Conservation (phyloP, 306 rosid genomes). For the Lathyrus tuberosus region DNA sequence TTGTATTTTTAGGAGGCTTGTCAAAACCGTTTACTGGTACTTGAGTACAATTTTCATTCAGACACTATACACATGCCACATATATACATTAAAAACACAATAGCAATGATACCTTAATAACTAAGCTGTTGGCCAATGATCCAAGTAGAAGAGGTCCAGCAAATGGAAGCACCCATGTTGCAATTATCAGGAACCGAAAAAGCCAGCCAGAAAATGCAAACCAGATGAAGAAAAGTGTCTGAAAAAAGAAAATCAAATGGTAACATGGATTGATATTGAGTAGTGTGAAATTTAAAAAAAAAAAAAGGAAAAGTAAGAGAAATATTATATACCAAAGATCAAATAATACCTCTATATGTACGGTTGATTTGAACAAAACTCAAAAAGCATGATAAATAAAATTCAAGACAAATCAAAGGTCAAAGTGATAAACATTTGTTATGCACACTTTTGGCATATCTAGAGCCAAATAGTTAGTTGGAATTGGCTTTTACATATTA, state of each 20-base stretch:
- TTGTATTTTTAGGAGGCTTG: neutral
- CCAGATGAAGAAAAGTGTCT: slow-evolving; percentile 96
- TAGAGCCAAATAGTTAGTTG: neutral
- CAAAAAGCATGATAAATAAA: neutral
- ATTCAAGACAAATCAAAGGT: neutral
- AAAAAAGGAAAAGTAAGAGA: neutral
- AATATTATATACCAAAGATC: slow-evolving; percentile 1
- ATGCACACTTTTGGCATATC: neutral
- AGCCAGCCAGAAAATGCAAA: slow-evolving; percentile 97
- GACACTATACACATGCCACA: neutral
- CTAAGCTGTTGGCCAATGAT: slow-evolving; percentile 74
- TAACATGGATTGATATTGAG: slow-evolving; percentile 8
- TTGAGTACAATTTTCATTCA: neutral
- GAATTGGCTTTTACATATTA: neutral
- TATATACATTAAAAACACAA: slow-evolving; percentile 5
- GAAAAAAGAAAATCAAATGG: slow-evolving; percentile 35
- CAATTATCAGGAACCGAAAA: slow-evolving; percentile 73
- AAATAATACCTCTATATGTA: neutral
- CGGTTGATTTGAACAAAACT: neutral
- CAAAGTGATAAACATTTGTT: neutral
- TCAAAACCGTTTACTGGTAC: neutral
- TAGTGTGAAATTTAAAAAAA: neutral
- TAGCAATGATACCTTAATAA: slow-evolving; percentile 68
- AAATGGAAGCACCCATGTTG: slow-evolving; percentile 87
- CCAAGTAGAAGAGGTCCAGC: slow-evolving; percentile 96